Conservation (phyloP, 768 basidiomycete genomes). For the Gymnopilus junonius region DNA sequence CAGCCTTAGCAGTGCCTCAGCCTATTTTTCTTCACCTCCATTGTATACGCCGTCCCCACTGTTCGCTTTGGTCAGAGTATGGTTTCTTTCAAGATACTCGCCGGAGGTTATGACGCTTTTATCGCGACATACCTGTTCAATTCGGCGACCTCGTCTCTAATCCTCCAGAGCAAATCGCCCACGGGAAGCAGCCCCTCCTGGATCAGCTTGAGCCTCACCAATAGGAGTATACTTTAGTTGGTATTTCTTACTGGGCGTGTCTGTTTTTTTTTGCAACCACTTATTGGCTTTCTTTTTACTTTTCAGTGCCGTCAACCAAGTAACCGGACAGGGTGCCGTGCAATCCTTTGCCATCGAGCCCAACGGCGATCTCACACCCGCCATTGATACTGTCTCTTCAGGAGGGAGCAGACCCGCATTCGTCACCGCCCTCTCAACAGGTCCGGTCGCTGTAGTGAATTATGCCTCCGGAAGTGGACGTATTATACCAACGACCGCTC, state of each 20-base stretch:
- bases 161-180: slow-evolving; percentile 50
- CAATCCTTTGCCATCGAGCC: slow-evolving; percentile 59
- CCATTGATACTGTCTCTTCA: slow-evolving; percentile 50
- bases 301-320: slow-evolving; percentile 63
- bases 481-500: slow-evolving; percentile 51
- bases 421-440: slow-evolving; percentile 52
- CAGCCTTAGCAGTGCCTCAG: no score
- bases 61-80: slow-evolving; percentile 32
- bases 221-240: slow-evolving; percentile 65
- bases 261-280: background rate
- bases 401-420: slow-evolving; percentile 59
- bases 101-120: slow-evolving; percentile 66
- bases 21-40: background rate
- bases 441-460: slow-evolving; percentile 62
- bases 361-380: slow-evolving; percentile 46
- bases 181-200: slow-evolving; percentile 61
- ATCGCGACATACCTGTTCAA: slow-evolving; percentile 69
- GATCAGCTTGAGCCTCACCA: slow-evolving; percentile 60
- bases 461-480: slow-evolving; percentile 59
- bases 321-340: slow-evolving; percentile 47
- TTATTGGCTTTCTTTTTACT: slow-evolving; percentile 5
- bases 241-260: slow-evolving; percentile 25
- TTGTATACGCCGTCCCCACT: background rate
- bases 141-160: slow-evolving; percentile 50
- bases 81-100: slow-evolving; percentile 72